phyloP scores from a whole-genome alignment of 495 filamentous ascomycete genomes.

The Tetracladium marchalianum region DNA sequence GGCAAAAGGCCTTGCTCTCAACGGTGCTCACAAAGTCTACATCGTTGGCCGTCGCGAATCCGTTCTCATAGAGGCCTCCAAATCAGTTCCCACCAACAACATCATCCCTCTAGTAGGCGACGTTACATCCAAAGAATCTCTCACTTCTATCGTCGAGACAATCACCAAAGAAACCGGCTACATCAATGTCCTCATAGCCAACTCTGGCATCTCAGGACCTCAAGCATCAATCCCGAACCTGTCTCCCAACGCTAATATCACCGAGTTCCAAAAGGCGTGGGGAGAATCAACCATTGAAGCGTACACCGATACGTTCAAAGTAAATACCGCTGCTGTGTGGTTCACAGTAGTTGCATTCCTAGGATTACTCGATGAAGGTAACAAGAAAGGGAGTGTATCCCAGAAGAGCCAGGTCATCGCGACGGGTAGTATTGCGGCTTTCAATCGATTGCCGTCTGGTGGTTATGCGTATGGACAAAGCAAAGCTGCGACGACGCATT shows the following conservation, averaged over 20 bases:
- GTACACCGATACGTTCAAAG: constrained; percentile 45
- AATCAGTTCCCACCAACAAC: constrained; percentile 20
- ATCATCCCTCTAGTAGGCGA: constrained; percentile 56
- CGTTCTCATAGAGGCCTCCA: constrained; percentile 34
- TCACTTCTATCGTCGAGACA: constrained; percentile 39
- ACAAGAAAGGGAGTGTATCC: constrained; percentile 39
- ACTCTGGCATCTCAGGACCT: constrained; percentile 54
- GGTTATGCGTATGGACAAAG: constrained; percentile 53
- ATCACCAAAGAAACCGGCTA: constrained; percentile 45
- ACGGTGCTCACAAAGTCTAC: constrained; percentile 60
- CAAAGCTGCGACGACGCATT: constrained; percentile 54
- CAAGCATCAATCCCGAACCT: constrained; percentile 18
- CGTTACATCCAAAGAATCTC: constrained; percentile 53
- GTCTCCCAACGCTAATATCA: constrained; percentile 18
- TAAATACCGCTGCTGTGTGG: constrained; percentile 52
- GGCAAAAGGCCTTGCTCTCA: constrained; percentile 49
- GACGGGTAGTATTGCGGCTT: constrained; percentile 51
- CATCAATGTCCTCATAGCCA: constrained; percentile 58
- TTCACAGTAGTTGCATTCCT: constrained; percentile 56
- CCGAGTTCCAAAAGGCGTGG: constrained; percentile 42
- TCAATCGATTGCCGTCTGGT: constrained; percentile 43
- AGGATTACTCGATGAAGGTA: constrained; percentile 50
- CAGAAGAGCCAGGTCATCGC: constrained; percentile 54
- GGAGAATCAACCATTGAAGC: constrained; percentile 43
- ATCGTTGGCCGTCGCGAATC: constrained; percentile 52